Base-by-base conservation (phyloP, 2,329 filamentous ascomycete genomes). In the Aspergillus novofumigatus region DNA sequence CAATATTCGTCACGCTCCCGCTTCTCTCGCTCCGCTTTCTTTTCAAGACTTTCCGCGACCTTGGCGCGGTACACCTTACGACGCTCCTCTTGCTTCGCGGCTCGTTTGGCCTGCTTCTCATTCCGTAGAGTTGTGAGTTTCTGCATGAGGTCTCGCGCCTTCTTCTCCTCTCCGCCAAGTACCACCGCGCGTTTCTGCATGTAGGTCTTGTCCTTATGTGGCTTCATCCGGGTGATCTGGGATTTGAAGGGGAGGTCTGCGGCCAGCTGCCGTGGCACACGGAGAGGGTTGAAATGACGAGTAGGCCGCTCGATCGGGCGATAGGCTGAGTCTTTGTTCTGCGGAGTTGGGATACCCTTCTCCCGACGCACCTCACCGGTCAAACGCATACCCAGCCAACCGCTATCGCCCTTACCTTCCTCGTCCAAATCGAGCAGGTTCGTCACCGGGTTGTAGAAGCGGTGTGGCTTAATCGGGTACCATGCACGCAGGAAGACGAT, bases 161-260 rank as follows among this genome's bases (percentile, higher is more conserved):
- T 89, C 81, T 89, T 91, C 82, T 99, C 94, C 74, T 97, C 93
- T 26, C 87, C 87, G 11, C 88, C 82, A 17, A 91, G 77, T 25
- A 96, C 85, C n/a, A 97, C 91, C 14, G 93, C 94, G 9, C 94
- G 89, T 79, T 97, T 97, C 80, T 96, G 91, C 81, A 96, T 82
- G 74, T 99, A 99, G 23, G 92, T 96, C 69, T 87, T 77, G 67
- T 86, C 87, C 73, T 85, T 86, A 78, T 92, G 91, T 59, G 89
- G 86, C 76, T 88, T 89, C 79, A 89, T 93, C 71, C 86, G 80
- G 23, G 88, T 84, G 69, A 96, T 92, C 74, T 99, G 94, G 11
- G 89, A 92, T 72, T 92, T 93, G 85, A 90, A 99, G 4, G 94
- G 94, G 9, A 99, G 84, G 5, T 91, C 85, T 14, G 91, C 88